Percentiles rank a stretch among this genome's conserved stretches.
phyloP scores from a whole-genome alignment of 495 filamentous ascomycete species.

The Oidiodendron maius region DNA sequence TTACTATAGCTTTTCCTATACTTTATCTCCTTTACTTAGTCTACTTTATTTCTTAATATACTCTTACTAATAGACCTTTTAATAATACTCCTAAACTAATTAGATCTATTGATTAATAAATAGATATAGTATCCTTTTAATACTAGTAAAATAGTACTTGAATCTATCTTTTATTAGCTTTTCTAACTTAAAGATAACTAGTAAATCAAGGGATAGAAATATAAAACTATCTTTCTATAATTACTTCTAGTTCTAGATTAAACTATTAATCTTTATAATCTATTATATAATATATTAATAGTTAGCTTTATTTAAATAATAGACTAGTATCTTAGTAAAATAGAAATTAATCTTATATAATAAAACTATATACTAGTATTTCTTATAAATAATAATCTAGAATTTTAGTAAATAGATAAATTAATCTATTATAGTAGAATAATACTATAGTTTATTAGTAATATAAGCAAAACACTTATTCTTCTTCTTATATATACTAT shows the following conservation, averaged over 20 bases:
- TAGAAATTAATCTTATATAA: not conserved
- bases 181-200: not conserved
- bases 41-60: not conserved
- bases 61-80: not conserved
- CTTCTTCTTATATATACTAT: too few relatives aligned
- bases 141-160: not conserved
- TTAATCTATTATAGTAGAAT: constrained; percentile 1
- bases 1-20: not conserved
- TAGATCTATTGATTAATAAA: not conserved
- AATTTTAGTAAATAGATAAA: constrained; percentile 1
- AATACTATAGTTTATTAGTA: too few relatives aligned
- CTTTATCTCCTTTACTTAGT: not conserved
- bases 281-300: not conserved
- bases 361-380: not conserved
- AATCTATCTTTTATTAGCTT: not conserved
- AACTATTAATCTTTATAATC: not conserved
- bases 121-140: not conserved
- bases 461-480: too few relatives aligned
- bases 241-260: not conserved
- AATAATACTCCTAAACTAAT: not conserved
- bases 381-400: not conserved
- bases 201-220: not conserved
- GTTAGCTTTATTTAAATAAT: not conserved
- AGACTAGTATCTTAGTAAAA: not conserved
- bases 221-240: not conserved